Conservation (phyloP, 2,329 filamentous ascomycete species). For the Aspergillus niger region DNA sequence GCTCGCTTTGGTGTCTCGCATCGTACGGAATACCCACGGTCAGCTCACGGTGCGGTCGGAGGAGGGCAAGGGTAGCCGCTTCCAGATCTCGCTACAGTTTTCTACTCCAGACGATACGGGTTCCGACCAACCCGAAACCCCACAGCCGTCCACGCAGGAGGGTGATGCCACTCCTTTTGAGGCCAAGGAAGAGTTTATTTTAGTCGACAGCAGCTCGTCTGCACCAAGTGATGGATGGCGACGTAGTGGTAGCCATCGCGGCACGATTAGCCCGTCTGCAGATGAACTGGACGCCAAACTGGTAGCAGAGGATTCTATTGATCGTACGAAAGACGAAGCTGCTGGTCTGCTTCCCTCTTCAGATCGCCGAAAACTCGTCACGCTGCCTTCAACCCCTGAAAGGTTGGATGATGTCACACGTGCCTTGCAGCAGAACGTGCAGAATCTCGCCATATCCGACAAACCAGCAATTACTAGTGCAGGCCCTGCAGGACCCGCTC, state of each 20-base stretch:
- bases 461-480: not conserved
- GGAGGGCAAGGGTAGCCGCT: conserved; percentile 77
- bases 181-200: conserved; percentile 40
- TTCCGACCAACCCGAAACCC: not conserved
- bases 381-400: not conserved
- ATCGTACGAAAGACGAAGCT: not conserved
- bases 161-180: not conserved
- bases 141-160: conserved; percentile 12
- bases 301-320: conserved; percentile 23
- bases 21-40: conserved; percentile 86
- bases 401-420: not conserved
- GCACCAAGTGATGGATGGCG: not conserved
- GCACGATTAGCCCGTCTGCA: conserved; percentile 13
- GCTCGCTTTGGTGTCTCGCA: conserved; percentile 82
- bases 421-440: not conserved
- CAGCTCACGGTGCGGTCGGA: conserved; percentile 84
- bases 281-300: not conserved
- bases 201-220: conserved; percentile 33
- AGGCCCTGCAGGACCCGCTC: not conserved
- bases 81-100: conserved; percentile 78
- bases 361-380: not conserved
- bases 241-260: not conserved
- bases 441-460: not conserved
- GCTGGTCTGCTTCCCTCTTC: not conserved
- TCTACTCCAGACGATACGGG: conserved; percentile 53